Base-by-base conservation (phyloP, 2,329 filamentous ascomycete species). In the Coniochaeta sp. region DNA sequence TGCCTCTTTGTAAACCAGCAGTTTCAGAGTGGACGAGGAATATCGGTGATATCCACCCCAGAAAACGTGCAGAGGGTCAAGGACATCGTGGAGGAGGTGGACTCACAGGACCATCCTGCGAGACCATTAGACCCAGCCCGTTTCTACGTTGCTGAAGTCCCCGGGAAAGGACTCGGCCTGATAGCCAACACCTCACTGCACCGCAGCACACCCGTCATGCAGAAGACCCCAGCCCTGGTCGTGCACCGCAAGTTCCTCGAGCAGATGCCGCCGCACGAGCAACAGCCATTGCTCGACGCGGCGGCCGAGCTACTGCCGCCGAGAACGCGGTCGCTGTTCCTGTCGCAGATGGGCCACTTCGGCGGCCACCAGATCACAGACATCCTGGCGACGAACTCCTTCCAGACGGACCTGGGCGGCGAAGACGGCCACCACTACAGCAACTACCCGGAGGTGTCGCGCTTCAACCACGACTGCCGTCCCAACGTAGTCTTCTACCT, bases 401-500 rank as follows among this genome's bases (percentile, higher is more conserved):
- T 71, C 55, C 69, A 62, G 36, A 73, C 73, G 9, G 64, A 65
- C 40, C 67, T 64, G 1, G 52, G 57, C 1, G 60, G 67, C 26
- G 61, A 66, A 14, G 62, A 63, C 2, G 64, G 64, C 9, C 64
- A 67, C 7, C 73, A 74, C 57, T 61, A 72, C 4, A 69, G 66
- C 12, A 69, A 65, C 17, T 75, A 69, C 55, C 71, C 72, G 6
- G 69, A 71, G 40, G 65, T 70, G 8, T 69, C 70, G 28, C 65
- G 64, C 28, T 63, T 73, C 14, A 74, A 74, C 56, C 72, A 74
- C 55, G 71, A 73, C 61, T 75, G 73, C 54, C 65, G 72, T 38
- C 72, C 73, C 36, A 74, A 73, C 71, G 60, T 69, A 68, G 54
- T 30, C 14, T 52, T 44, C 28, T 54, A 59, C 19, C 62, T 36